Evolutionary conservation across 441 rosid genomes (phyloP).

Genomic region (Theobroma grandiflorum): DNA sequence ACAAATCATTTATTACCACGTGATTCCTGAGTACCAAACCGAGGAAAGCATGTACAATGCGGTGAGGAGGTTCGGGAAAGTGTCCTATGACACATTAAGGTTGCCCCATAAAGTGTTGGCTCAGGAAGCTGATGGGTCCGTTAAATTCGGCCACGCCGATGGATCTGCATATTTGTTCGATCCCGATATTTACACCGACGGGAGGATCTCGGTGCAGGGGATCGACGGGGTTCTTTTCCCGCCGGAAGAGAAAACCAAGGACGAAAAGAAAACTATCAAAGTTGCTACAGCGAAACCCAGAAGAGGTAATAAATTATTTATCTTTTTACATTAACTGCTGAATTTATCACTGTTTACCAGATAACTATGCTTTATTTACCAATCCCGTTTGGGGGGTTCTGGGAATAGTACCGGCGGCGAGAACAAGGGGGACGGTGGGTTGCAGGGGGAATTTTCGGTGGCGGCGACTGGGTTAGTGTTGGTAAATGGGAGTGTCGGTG

Average conservation of each 20-base stretch:
- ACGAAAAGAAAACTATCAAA: constrained; percentile 42
- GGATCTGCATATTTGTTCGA: constrained; percentile 67
- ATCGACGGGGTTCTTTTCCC: constrained; percentile 72
- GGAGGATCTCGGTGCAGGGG: constrained; percentile 77
- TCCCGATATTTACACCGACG: constrained; percentile 76
- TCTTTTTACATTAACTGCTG: neutral
- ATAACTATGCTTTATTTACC: neutral
- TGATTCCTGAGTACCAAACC: constrained; percentile 71
- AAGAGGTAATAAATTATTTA: constrained; percentile 49
- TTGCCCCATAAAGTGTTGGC: constrained; percentile 67
- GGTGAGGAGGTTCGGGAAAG: constrained; percentile 67
- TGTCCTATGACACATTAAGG: constrained; percentile 61
- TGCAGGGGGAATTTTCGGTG: neutral
- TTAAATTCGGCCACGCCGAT: constrained; percentile 63
- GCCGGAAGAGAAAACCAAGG: constrained; percentile 43
- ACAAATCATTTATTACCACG: constrained; percentile 71
- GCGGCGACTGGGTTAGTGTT: neutral
- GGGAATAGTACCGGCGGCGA: neutral
- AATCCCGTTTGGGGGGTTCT: neutral
- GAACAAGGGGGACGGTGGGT: constrained; percentile 1
- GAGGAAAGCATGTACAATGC: constrained; percentile 79
- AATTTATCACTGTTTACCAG: neutral
- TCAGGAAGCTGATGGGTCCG: constrained; percentile 74
- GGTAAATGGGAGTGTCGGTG: constrained; percentile 35
- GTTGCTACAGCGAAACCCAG: constrained; percentile 52